Evolutionary conservation across 2,329 filamentous ascomycete species (phyloP).

Genomic region (Passalora sequoiae): DNA sequence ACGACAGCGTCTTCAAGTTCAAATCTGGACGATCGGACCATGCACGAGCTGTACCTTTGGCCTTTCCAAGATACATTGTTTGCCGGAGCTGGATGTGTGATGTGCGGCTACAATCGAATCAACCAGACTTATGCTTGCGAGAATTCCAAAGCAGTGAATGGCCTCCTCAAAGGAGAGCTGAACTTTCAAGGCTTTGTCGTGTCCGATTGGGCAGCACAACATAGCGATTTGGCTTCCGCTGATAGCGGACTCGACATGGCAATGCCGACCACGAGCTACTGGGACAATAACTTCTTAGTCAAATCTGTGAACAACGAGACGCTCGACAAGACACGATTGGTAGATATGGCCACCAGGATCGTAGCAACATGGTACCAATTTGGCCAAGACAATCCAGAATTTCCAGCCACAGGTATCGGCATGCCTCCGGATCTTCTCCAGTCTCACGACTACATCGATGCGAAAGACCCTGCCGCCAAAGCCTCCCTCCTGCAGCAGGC

Average conservation of each 20-base stretch:
- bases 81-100: slow-evolving; percentile 43
- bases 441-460: slow-evolving; percentile 53
- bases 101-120: slow-evolving; percentile 35
- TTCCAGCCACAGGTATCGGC: slow-evolving; percentile 41
- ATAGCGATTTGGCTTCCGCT: slow-evolving; percentile 55
- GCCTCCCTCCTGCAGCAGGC: slow-evolving; percentile 52
- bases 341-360: slow-evolving; percentile 55
- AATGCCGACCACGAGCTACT: slow-evolving; percentile 51
- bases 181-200: slow-evolving; percentile 68
- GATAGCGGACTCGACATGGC: slow-evolving; percentile 63
- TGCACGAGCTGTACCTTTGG: slow-evolving; percentile 66
- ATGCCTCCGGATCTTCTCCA: slow-evolving; percentile 48
- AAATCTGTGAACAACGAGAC: slow-evolving; percentile 57
- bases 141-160: slow-evolving; percentile 64
- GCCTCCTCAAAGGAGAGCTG: slow-evolving; percentile 66
- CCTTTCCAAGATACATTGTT: slow-evolving; percentile 48
- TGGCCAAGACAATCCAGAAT: slow-evolving; percentile 45
- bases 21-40: slow-evolving; percentile 57
- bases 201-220: slow-evolving; percentile 64
- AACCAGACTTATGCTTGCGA: slow-evolving; percentile 56
- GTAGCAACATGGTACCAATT: slow-evolving; percentile 55
- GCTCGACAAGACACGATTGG: slow-evolving; percentile 51
- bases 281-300: slow-evolving; percentile 41
- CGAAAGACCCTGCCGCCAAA: slow-evolving; percentile 48
- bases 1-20: slow-evolving; percentile 35